A percentile compares a stretch with the other conserved stretches of the same genome.
These are phyloP conservation scores for Tripterygium wilfordii DNA, from an alignment of 177 flowering plant species.

Conservation along the genomic window DNA sequence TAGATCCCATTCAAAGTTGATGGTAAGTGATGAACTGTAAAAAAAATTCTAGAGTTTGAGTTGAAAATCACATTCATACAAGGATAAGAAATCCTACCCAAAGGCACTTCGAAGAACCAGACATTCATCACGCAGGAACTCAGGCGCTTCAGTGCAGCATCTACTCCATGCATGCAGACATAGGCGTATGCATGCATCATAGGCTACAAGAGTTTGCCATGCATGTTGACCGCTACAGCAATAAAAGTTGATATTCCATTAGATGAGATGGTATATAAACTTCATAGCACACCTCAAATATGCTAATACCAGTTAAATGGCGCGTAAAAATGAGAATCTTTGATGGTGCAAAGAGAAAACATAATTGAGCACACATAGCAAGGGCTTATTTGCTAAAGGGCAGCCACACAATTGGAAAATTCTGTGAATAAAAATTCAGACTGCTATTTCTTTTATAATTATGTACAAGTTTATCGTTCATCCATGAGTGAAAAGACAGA, in stretches of 20 bases:
- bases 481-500: background rate
- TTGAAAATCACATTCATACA: background rate
- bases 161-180: conserved; percentile 82
- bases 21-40: background rate
- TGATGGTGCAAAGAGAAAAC: no score
- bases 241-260: background rate
- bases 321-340: background rate
- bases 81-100: conserved; percentile 45
- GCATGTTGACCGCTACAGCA: conserved; percentile 69
- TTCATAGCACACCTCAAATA: no score
- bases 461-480: no score
- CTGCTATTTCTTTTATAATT: no score
- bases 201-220: conserved; percentile 78
- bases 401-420: no score
- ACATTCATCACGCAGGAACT: conserved; percentile 79
- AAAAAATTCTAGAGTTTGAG: background rate
- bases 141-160: conserved; percentile 84
- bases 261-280: background rate
- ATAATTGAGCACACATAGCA: no score
- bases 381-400: no score
- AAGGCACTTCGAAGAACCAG: conserved; percentile 69
- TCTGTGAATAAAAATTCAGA: no score
- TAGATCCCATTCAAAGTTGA: background rate
- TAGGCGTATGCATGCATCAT: conserved; percentile 87
- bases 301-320: background rate